Percentiles rank a stretch among this genome's conserved stretches.
phyloP scores from a whole-genome alignment of 495 filamentous ascomycete species.

The Cudoniella acicularis region DNA sequence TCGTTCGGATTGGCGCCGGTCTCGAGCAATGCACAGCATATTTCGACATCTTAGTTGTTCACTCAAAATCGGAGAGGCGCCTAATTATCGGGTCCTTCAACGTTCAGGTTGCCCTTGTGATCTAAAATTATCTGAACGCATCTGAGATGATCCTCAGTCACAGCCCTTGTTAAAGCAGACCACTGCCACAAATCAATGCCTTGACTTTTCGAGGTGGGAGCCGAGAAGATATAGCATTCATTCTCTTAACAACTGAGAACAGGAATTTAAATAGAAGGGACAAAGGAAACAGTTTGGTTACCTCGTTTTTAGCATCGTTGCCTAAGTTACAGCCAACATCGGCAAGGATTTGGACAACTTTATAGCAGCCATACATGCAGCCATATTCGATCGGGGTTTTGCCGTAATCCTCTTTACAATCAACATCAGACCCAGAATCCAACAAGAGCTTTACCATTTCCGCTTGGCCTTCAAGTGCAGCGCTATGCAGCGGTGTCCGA shows the following conservation, averaged over 20 bases:
- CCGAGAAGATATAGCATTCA: too few species aligned
- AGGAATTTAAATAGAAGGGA: too few species aligned
- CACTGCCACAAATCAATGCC: neutral
- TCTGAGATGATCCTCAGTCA: neutral
- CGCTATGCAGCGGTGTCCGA: neutral
- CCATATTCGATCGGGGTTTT: neutral
- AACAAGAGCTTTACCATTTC: slow-evolving; percentile 6
- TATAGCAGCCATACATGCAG: neutral
- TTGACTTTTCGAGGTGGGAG: too few species aligned
- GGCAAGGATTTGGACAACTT: neutral
- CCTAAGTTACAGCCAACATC: neutral
- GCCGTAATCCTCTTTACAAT: neutral
- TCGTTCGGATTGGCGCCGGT: slow-evolving; percentile 10
- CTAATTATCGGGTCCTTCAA: neutral
- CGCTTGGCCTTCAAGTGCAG: neutral
- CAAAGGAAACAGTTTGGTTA: neutral
- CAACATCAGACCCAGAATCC: neutral
- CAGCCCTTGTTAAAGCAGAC: neutral
- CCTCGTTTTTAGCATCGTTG: neutral
- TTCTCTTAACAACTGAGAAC: too few species aligned
- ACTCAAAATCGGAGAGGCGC: slow-evolving; percentile 9
- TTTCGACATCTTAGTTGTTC: neutral
- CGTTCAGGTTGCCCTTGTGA: neutral
- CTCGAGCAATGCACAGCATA: slow-evolving; percentile 12
- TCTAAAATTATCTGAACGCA: neutral